Conservation (phyloP, 1,284 basidiomycete species). For the Xanthoconium separans region DNA sequence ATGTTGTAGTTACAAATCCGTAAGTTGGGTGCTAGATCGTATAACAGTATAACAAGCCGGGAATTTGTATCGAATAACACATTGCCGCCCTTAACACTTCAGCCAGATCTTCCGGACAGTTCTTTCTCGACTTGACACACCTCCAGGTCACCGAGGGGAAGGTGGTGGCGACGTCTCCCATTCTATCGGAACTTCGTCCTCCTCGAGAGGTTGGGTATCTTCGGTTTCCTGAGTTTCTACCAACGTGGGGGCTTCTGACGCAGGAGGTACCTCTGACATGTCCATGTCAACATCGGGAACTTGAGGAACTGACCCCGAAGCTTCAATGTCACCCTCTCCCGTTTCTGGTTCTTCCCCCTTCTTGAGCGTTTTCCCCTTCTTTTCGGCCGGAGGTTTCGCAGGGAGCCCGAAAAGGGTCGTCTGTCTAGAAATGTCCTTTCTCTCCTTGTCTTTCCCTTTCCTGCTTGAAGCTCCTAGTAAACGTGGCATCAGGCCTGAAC, state of each 20-base stretch:
- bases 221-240: constrained; percentile 20
- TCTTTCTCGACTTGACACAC: background rate
- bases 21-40: no score
- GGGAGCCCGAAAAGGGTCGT: constrained; percentile 36
- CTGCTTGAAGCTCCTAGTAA: constrained; percentile 19
- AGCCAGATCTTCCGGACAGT: background rate
- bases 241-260: constrained; percentile 21
- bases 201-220: constrained; percentile 29
- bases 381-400: constrained; percentile 25
- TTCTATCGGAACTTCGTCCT: constrained; percentile 31
- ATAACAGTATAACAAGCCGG: no score
- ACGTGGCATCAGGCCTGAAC: background rate
- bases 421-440: constrained; percentile 32
- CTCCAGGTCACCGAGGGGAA: constrained; percentile 12
- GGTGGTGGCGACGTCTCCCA: constrained; percentile 33
- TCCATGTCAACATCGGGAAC: constrained; percentile 17
- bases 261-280: constrained; percentile 14
- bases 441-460: constrained; percentile 34
- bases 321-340: constrained; percentile 1
- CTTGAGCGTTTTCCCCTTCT: constrained; percentile 17
- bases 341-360: constrained; percentile 10
- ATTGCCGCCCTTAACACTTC: background rate
- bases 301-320: constrained; percentile 2
- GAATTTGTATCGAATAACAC: background rate
- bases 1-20: no score